Evolutionary conservation across 2,329 filamentous ascomycete genomes (phyloP).

Genomic region (Venturia nashicola): DNA sequence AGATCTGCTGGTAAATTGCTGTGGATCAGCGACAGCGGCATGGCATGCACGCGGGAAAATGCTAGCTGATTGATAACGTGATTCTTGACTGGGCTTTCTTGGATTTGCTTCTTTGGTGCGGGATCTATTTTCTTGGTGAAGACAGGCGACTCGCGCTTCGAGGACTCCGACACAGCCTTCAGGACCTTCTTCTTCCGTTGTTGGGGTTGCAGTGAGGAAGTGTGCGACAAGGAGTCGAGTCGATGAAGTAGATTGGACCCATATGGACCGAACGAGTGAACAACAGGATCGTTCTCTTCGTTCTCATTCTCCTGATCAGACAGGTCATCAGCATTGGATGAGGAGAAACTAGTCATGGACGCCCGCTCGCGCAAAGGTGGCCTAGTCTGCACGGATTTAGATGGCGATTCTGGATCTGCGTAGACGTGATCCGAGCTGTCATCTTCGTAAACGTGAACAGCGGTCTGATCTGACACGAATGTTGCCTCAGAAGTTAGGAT

Average conservation of each 20-base stretch:
- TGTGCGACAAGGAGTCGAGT: slow-evolving; percentile 62
- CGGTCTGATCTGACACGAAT: slow-evolving; percentile 16
- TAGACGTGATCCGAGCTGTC: slow-evolving; percentile 19
- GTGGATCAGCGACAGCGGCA: slow-evolving; percentile 79
- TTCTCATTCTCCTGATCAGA: slow-evolving; percentile 9
- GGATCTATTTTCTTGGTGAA: slow-evolving; percentile 6
- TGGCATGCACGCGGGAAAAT: slow-evolving; percentile 84
- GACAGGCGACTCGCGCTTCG: slow-evolving; percentile 14
- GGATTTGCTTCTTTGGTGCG: slow-evolving; percentile 17
- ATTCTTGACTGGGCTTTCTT: slow-evolving; percentile 50
- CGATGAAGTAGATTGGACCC: slow-evolving; percentile 75
- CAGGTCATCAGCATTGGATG: slow-evolving; percentile 9
- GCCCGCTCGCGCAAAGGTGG: slow-evolving; percentile 7
- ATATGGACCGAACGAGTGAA: slow-evolving; percentile 86
- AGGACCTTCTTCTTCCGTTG: slow-evolving; percentile 14
- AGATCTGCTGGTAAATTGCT: slow-evolving; percentile 62
- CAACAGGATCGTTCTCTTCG: slow-evolving; percentile 60
- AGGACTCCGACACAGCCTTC: slow-evolving; percentile 20
- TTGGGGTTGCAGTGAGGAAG: slow-evolving; percentile 42
- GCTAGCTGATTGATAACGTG: slow-evolving; percentile 93
- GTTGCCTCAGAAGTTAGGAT: neutral
- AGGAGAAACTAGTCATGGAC: slow-evolving; percentile 12
- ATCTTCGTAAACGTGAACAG: slow-evolving; percentile 27
- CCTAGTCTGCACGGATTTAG: slow-evolving; percentile 14
- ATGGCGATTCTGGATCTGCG: slow-evolving; percentile 5